Evolutionary conservation across 768 basidiomycete genomes (phyloP), one percentile per base, ranked within the genome.

Genomic region (Crassisporium funariophilum): DNA sequence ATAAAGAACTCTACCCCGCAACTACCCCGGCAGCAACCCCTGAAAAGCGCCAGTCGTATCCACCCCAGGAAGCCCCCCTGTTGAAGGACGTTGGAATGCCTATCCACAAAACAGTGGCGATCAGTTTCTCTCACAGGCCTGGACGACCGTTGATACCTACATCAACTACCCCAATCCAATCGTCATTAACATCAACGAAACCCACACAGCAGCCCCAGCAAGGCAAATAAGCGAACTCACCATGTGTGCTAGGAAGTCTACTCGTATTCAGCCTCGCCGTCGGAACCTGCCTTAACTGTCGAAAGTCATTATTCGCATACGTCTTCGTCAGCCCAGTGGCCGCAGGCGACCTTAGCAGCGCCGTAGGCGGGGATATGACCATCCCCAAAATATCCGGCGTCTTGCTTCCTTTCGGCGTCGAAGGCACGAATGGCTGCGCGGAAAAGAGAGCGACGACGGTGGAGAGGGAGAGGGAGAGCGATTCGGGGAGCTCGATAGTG

Each of bases 181-280:
- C n/a, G n/a, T n/a, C n/a, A n/a, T 31, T n/a, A 31, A 31, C 2
- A 11, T n/a, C 29, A 5, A 31, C 10, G 29, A 31, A 31, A 5
- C 10, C 10, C 3, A 31, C 10, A 31, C 15, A 17, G 41, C 8
- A 19, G 11, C 12, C 5, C 12, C 7, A 38, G 25, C 10, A 4
- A 21, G 24, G 45, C 23, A 21, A 22, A 39, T 1, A 25, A 20
- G 21, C 15, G 35, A 45, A 60, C 75, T 34, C 43, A 78, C 78
- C 90, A 66, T 93, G 91, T 73, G 83, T 84, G 65, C 91, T 92
- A 8, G 91, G 91, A 35, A 92, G 72, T 57, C 91, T 75, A 66
- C 90, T 92, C 45, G 89, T 92, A 58, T 92, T 93, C 62, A 89
- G 79, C 56, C 87, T 79, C 53, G 84, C 79, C 8, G 81, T 77